Base-by-base conservation (phyloP, 2,329 filamentous ascomycete genomes). In the Diaporthe helianthi region DNA sequence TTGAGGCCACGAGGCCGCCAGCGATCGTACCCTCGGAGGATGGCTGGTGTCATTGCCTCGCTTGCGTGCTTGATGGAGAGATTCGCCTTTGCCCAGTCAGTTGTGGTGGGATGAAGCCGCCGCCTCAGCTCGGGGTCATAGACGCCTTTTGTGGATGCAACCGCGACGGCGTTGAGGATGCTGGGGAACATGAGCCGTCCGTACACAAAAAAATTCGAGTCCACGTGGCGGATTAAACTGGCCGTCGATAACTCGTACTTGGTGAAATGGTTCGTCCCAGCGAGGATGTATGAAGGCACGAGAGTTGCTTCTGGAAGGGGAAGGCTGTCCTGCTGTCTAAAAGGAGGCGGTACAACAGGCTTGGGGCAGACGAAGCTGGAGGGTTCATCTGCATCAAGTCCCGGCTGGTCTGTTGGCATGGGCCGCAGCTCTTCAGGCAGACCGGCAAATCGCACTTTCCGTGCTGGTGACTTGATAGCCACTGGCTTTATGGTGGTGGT, bases 51-150 rank as follows among this genome's bases (percentile, higher is more conserved):
- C 53, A 58, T 58, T 3, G 13, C 22, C 13, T 58, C 53, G 22
- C 53, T 58, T 12, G 53, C 53, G 19, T 58, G 33, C 33, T 58
- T 58, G 10, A 58, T 58, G 2, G 53, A 58, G n/a, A 58, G 15
- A 8, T 58, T 4, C 8, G 53, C 33, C 2, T 19, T 58, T 3
- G 53, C 33, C 53, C 53, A 58, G 53, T 58, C 53, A 1, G 53
- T 36, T 1, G 53, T 24, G 53, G 33, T 38, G 13, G 53, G 53
- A 9, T 58, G 53, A 1, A 29, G 53, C n/a, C 53, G 33, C n/a
- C 53, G 33, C 53, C 33, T 58, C 7, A 58, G n/a, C 33, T 41
- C 22, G 7, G 53, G 33, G 1, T 24, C 24, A 15, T 58, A 58
- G 22, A 58, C 13, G 7, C 53, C 52, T 22, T 58, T 58, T 0